Percentiles rank a stretch among this genome's conserved stretches.
phyloP scores from a whole-genome alignment of 371 early-diverging fungal genomes.

The Mucor racemosus region DNA sequence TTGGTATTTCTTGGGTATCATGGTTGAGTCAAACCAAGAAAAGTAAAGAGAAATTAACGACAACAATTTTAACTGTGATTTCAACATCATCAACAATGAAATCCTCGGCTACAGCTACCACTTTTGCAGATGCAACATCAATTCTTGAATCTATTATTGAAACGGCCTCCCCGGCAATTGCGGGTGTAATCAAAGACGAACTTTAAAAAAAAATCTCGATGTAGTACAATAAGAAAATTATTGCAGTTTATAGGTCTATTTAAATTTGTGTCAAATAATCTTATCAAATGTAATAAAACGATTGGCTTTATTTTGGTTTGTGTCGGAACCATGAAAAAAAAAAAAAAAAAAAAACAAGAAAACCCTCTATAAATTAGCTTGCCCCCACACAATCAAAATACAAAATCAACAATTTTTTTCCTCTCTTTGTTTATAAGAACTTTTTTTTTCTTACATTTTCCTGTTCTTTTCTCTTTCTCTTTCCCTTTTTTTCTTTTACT shows the following conservation, averaged over 20 bases:
- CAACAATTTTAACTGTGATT: neutral
- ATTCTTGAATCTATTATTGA: constrained; percentile 1
- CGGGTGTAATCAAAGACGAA: neutral
- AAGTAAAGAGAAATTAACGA: constrained; percentile 1
- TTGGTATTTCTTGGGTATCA: constrained; percentile 59
- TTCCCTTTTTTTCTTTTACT: constrained; percentile 18
- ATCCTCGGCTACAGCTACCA: neutral
- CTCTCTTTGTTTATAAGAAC: constrained; percentile 9
- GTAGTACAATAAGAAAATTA: neutral
- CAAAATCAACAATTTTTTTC: neutral
- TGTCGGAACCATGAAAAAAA: constrained; percentile 10
- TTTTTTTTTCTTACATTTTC: constrained; percentile 22
- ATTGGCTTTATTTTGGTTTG: constrained; percentile 5
- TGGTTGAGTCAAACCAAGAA: constrained; percentile 45
- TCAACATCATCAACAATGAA: neutral
- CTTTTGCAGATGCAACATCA: neutral
- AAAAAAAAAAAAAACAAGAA: neutral
- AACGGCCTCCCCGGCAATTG: constrained; percentile 12
- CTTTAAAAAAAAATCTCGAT: neutral
- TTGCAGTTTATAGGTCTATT: neutral
- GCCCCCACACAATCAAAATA: neutral
- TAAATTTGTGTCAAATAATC: constrained; percentile 11
- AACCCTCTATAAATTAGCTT: neutral
- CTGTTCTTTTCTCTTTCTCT: constrained; percentile 17
- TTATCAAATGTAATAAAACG: constrained; percentile 3